A percentile compares a stretch with the other conserved stretches of the same genome.
These are phyloP conservation scores for Boletellus ananiceps DNA, from an alignment of 768 basidiomycete genomes.

Conservation along the genomic window DNA sequence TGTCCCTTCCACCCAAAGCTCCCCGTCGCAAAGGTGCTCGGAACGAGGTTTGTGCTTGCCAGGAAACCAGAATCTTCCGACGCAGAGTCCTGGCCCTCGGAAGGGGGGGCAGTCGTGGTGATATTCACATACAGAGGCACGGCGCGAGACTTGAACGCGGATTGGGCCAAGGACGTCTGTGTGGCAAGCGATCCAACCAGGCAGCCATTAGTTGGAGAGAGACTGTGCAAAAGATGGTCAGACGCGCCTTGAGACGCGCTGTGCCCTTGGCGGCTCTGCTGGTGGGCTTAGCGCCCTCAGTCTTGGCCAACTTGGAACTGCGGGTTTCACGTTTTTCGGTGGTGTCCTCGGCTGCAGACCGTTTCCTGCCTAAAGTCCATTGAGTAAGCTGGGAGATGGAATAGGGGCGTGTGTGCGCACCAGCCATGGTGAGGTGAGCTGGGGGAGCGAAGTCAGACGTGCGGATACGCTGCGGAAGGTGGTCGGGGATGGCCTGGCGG, in stretches of 20 bases:
- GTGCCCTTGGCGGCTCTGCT: conserved; percentile 37
- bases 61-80: conserved; percentile 58
- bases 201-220: conserved; percentile 1
- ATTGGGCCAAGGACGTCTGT: conserved; percentile 44
- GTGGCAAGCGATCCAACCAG: neutral
- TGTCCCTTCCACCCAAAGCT: conserved; percentile 84
- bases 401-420: conserved; percentile 23
- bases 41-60: conserved; percentile 49
- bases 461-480: too few relatives aligned
- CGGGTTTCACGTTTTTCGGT: conserved; percentile 37
- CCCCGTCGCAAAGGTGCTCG: conserved; percentile 64
- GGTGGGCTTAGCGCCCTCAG: conserved; percentile 30
- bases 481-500: conserved; percentile 8
- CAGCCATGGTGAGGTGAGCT: conserved; percentile 23
- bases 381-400: neutral
- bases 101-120: conserved; percentile 57
- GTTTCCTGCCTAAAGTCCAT: conserved; percentile 38
- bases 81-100: conserved; percentile 28
- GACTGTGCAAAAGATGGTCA: neutral
- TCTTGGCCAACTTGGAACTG: conserved; percentile 50
- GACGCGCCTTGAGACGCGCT: conserved; percentile 43
- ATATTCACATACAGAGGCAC: conserved; percentile 64
- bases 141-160: conserved; percentile 60
- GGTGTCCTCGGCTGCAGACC: conserved; percentile 37
- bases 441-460: neutral